These are phyloP conservation scores for Alternaria longipes DNA, from an alignment of 2,329 filamentous ascomycete genomes.

Conservation along the genomic window DNA sequence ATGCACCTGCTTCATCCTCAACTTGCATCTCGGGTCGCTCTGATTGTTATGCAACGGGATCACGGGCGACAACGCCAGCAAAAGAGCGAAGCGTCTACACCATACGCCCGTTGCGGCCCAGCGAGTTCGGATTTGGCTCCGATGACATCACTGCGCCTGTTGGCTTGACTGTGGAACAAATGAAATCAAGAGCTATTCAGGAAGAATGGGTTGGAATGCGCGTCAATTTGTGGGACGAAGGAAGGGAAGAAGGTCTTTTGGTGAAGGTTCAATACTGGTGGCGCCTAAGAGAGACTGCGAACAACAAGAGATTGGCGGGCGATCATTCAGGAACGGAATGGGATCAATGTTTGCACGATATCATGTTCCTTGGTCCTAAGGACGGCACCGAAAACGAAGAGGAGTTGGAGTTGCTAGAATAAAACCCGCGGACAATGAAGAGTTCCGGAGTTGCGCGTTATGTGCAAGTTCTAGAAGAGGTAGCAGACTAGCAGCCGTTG, in stretches of 20 bases:
- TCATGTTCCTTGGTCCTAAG: conserved; percentile 23
- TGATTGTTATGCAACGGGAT: not conserved
- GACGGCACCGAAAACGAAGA: conserved; percentile 17
- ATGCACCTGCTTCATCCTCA: not conserved
- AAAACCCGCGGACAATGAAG: not conserved
- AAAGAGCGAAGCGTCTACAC: conserved; percentile 17
- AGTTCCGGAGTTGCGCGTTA: not conserved
- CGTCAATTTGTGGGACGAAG: conserved; percentile 23
- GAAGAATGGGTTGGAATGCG: conserved; percentile 26
- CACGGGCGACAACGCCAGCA: not conserved
- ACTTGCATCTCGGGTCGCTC: not conserved
- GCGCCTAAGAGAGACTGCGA: conserved; percentile 14
- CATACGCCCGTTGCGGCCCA: conserved; percentile 13
- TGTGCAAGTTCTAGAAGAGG: conserved; percentile 4
- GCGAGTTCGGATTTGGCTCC: conserved; percentile 15
- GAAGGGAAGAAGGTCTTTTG: conserved; percentile 8
- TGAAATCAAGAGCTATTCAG: conserved; percentile 7
- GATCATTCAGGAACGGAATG: conserved; percentile 11
- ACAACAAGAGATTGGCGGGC: conserved; percentile 6
- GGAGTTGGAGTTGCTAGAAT: conserved; percentile 8
- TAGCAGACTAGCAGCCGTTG: conserved; percentile 16
- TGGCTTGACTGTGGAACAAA: not conserved
- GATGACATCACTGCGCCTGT: conserved; percentile 8
- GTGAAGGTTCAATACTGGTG: conserved; percentile 30
- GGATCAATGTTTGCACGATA: conserved; percentile 30